Evolutionary conservation across 371 early-diverging fungal genomes (phyloP), one percentile per base, ranked within the genome.

Genomic region (Encephalitozoon hellem): DNA sequence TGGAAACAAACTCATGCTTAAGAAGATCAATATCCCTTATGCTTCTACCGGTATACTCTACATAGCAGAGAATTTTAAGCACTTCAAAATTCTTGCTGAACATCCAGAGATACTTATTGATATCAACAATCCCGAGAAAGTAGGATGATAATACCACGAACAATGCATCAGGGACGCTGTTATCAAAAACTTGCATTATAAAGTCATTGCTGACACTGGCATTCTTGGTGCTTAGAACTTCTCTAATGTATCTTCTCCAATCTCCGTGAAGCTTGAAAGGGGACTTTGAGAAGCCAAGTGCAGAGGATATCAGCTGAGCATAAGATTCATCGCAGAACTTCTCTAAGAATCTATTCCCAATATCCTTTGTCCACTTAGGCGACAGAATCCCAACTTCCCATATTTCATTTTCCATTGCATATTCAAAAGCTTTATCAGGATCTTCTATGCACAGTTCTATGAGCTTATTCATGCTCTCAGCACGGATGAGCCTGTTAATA

Each of bases 191-290:
- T 21, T 69, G 53, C 25, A 32, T 12, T 32, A 69, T 69, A 69
- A 41, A 69, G 45, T 68, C 34, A 21, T 51, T 28, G 26, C 38
- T 26, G 6, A 52, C 11, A 49, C 54, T 12, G 2, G 11, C 4
- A 12, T 26, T 52, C 15, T 23, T 38, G 53, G 21, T 26, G 25
- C 38, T 30, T 41, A 49, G 9, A 53, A 69, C 52, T 26, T 69
- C 54, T 42, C 41, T 69, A 25, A 69, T 38, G 34, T 69, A 69
- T n/a, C 12, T 15, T 32, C 25, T 69, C 70, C 70, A 69, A 23
- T 51, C 25, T 69, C 43, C 38, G 12, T 49, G 4, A 34, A 69
- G 1, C 39, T 25, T 43, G 18, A 69, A 69, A 9, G 23, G 34
- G 1, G 25, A 21, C 21, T 34, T 34, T 4, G 38, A 38, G 18